These are phyloP conservation scores for Aspergillus hancockii DNA, from an alignment of 495 filamentous ascomycete species.

Conservation along the genomic window DNA sequence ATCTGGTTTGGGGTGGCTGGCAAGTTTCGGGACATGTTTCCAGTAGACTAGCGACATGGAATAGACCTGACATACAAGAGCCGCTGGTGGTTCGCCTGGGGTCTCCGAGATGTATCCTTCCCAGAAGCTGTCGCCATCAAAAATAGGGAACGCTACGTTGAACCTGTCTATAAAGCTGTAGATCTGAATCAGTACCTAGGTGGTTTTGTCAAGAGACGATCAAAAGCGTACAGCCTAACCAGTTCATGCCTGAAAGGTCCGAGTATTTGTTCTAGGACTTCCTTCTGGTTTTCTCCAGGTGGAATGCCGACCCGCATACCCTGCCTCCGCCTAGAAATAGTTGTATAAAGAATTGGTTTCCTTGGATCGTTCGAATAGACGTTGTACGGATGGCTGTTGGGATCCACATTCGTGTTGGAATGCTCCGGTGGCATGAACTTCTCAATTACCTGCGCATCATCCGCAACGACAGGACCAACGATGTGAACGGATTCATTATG, in stretches of 20 bases:
- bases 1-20: constrained; percentile 50
- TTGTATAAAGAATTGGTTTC: constrained; percentile 50
- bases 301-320: constrained; percentile 49
- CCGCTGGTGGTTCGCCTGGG: constrained; percentile 47
- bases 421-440: constrained; percentile 49
- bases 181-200: constrained; percentile 10
- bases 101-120: constrained; percentile 44
- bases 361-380: constrained; percentile 51
- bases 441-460: constrained; percentile 54
- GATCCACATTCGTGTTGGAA: constrained; percentile 39
- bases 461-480: constrained; percentile 52
- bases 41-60: constrained; percentile 55
- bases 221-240: constrained; percentile 46
- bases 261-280: constrained; percentile 56
- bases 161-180: constrained; percentile 52
- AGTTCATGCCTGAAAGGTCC: constrained; percentile 53
- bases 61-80: constrained; percentile 54
- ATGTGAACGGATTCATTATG: constrained; percentile 53
- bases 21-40: constrained; percentile 46
- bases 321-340: constrained; percentile 47
- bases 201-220: neutral
- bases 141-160: constrained; percentile 55
- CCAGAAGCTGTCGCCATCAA: constrained; percentile 52
- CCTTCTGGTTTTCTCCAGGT: constrained; percentile 53
- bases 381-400: constrained; percentile 48